Evolutionary conservation across 2,329 filamentous ascomycete genomes (phyloP), one percentile per base, ranked within the genome.

Genomic region (Colletotrichum incanum): DNA sequence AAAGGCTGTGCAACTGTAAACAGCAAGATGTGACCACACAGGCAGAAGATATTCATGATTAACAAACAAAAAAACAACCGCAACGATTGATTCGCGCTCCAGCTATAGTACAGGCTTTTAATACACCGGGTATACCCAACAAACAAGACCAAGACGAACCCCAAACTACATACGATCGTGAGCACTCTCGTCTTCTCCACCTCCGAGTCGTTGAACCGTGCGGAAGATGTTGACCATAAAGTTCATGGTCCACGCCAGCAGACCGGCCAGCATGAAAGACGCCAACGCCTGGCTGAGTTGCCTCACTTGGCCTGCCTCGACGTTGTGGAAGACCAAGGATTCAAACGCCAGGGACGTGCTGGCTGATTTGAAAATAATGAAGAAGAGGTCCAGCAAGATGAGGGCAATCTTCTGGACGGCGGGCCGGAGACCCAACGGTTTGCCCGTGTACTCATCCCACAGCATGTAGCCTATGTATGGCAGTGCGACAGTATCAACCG

Each of bases 321-420:
- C 75, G 63, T 84, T 82, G 78, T 87, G 82, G 79, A 89, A 87
- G 80, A 94, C 92, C 65, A 98, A 85, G 11, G 94, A 93, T 79
- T 94, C 93, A 80, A 98, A 98, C 1, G 96, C 95, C 74, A 99
- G 86, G 50, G 94, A 93, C 34, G 97, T 89, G 83, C 98, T 98
- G 63, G 95, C 95, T 5, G 95, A 95, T 81, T 98, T 96, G 84
- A 99, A 98, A 52, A 98, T 95, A 78, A 99, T 98, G 80, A 99
- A 99, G 78, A 98, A 92, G 4, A 99, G 87, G 82, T 99, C 96
- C 69, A 98, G 89, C 66, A 99, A 90, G 72, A 98, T 93, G 61
- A 99, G 90, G 18, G 93, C 91, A 75, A 97, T 93, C 81, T 99
- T 99, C 60, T 94, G 93, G 68, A 92, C 92, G 12, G 94, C 91